Evolutionary conservation across 1,284 basidiomycete genomes (phyloP).

Genomic region (Rhizoctonia solani): DNA sequence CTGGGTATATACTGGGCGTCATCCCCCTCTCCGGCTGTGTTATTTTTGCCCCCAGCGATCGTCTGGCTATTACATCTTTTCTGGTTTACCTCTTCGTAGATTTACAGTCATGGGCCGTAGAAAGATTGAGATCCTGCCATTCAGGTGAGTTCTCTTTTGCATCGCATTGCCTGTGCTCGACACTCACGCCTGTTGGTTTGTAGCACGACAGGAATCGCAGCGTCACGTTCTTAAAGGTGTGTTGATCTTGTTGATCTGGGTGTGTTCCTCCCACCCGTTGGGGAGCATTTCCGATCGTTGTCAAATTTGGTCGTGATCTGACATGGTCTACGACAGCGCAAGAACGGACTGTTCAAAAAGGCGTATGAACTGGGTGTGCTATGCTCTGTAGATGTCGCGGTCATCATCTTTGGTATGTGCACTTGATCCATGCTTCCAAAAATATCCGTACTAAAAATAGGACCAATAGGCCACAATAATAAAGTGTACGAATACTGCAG

Average conservation of each 20-base stretch:
- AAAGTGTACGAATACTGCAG: constrained; percentile 65
- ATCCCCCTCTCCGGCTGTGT: too few relatives aligned
- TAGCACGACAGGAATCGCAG: constrained; percentile 89
- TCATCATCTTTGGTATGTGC: constrained; percentile 63
- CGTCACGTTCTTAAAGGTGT: constrained; percentile 87
- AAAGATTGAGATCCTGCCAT: constrained; percentile 92
- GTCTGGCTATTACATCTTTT: constrained; percentile 3
- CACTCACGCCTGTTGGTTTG: constrained; percentile 44
- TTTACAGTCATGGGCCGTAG: constrained; percentile 69
- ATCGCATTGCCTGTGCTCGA: constrained; percentile 37
- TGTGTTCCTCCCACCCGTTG: neutral
- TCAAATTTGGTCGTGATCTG: constrained; percentile 8
- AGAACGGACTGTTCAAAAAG: constrained; percentile 89
- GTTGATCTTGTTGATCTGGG: constrained; percentile 40
- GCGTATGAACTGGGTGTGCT: constrained; percentile 85
- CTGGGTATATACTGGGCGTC: too few relatives aligned
- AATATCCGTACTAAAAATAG: constrained; percentile 33
- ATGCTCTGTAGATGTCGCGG: constrained; percentile 69
- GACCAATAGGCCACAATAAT: constrained; percentile 51
- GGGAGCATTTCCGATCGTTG: too few relatives aligned
- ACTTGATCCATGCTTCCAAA: constrained; percentile 32
- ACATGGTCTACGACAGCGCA: constrained; percentile 56
- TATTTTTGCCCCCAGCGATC: too few relatives aligned
- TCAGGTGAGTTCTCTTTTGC: constrained; percentile 54
- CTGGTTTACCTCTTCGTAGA: too few relatives aligned